Evolutionary conservation across 176 grass and related monocot genomes (phyloP).

Genomic region (Oryza coarctata): DNA sequence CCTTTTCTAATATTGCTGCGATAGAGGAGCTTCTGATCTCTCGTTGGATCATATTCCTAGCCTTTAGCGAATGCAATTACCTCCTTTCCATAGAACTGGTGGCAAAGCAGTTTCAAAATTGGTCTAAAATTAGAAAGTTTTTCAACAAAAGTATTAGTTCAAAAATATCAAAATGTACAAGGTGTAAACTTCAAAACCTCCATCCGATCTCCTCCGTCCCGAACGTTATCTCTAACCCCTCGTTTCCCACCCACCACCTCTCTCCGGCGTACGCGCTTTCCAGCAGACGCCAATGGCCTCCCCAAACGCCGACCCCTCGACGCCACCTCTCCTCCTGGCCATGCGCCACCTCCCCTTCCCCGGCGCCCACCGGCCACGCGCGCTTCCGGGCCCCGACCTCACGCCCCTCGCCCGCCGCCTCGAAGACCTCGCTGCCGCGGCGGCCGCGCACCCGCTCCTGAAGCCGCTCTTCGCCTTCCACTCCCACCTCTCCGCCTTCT

Average conservation of each 20-base stretch:
- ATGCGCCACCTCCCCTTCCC: slow-evolving; percentile 43
- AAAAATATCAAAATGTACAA: background rate
- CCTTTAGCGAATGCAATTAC: too few species aligned
- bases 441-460: slow-evolving; percentile 62
- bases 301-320: slow-evolving; percentile 37
- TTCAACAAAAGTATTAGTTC: background rate
- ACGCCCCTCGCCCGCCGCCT: slow-evolving; percentile 50
- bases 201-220: background rate
- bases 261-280: background rate
- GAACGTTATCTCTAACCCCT: slow-evolving; percentile 42
- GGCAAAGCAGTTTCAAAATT: too few species aligned
- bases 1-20: too few species aligned
- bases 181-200: background rate
- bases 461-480: slow-evolving; percentile 59
- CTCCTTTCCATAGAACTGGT: too few species aligned
- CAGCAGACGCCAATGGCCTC: slow-evolving; percentile 35
- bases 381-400: slow-evolving; percentile 35
- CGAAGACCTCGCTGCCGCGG: slow-evolving; percentile 52
- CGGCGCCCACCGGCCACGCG: slow-evolving; percentile 8
- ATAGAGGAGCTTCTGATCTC: too few species aligned
- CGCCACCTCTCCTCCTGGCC: slow-evolving; percentile 63
- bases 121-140: too few species aligned
- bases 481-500: slow-evolving; percentile 61
- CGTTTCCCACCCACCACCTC: slow-evolving; percentile 13
- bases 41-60: too few species aligned